Conservation (phyloP, 441 rosid species). For the Rhodomyrtus psidioides region DNA sequence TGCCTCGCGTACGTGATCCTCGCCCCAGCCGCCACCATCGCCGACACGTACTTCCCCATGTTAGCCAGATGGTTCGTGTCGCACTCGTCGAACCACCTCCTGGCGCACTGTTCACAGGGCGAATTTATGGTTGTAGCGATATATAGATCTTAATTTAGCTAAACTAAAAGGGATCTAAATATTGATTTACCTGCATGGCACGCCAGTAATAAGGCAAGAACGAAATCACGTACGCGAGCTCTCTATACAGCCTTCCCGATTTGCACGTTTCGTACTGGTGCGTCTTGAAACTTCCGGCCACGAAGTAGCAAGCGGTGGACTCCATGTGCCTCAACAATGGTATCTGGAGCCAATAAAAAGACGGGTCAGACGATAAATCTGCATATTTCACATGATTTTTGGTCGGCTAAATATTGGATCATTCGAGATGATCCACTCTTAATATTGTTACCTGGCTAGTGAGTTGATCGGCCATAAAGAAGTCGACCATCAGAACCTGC, state of each 20-base stretch:
- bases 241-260: conserved; percentile 56
- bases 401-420: neutral
- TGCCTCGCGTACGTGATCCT: conserved; percentile 68
- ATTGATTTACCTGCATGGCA: conserved; percentile 80
- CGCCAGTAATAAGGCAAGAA: conserved; percentile 97
- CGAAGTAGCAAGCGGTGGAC: conserved; percentile 71
- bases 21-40: conserved; percentile 94
- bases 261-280: conserved; percentile 68
- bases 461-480: conserved; percentile 98
- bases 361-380: neutral
- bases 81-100: conserved; percentile 81
- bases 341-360: conserved; percentile 36
- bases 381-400: neutral
- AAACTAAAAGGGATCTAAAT: neutral
- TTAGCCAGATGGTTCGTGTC: conserved; percentile 60
- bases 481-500: conserved; percentile 88
- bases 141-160: neutral
- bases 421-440: too few species aligned
- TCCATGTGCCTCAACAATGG: conserved; percentile 84
- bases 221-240: conserved; percentile 80
- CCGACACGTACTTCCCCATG: conserved; percentile 96
- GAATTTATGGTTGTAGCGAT: neutral
- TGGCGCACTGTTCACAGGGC: conserved; percentile 50
- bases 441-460: conserved; percentile 74
- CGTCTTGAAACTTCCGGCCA: conserved; percentile 67